Conservation (phyloP, 805 yeast species). For the Cephaloascus albidus region DNA sequence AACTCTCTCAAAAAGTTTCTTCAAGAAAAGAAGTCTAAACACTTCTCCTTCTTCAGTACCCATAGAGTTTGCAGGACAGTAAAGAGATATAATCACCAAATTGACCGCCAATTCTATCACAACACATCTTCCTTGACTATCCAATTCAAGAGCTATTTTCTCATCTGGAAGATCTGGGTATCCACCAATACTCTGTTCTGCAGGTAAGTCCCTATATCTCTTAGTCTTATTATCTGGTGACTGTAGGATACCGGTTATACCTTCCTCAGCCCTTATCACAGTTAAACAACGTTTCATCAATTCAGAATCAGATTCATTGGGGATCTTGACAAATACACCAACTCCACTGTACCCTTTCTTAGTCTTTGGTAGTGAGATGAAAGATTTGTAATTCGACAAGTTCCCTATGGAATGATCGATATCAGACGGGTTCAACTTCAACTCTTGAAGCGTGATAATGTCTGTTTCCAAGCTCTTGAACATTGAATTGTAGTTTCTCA, state of each 20-base stretch:
- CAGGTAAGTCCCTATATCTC: slow-evolving; percentile 15
- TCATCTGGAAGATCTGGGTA: slow-evolving; percentile 37
- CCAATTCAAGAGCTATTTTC: slow-evolving; percentile 38
- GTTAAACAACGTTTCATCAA: slow-evolving; percentile 25
- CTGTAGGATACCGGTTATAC: slow-evolving; percentile 63
- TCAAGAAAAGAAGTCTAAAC: slow-evolving; percentile 49
- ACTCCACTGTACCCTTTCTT: slow-evolving; percentile 92
- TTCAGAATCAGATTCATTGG: slow-evolving; percentile 32
- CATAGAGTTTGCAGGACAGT: slow-evolving; percentile 89
- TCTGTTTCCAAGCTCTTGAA: slow-evolving; percentile 58
- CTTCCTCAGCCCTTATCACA: slow-evolving; percentile 80
- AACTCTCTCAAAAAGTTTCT: slow-evolving; percentile 52
- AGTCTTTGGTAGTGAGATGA: slow-evolving; percentile 53
- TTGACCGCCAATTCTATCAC: slow-evolving; percentile 62
- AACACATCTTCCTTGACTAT: slow-evolving; percentile 78
- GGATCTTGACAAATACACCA: slow-evolving; percentile 63
- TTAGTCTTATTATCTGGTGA: slow-evolving; percentile 8
- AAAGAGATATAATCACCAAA: slow-evolving; percentile 54
- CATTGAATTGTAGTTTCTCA: slow-evolving; percentile 27
- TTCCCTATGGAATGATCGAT: slow-evolving; percentile 36
- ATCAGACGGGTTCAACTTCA: slow-evolving; percentile 53
- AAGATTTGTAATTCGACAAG: slow-evolving; percentile 50
- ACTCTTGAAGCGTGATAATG: slow-evolving; percentile 78
- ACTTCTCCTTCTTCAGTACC: slow-evolving; percentile 57
- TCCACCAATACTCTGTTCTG: slow-evolving; percentile 52